Conservation (phyloP, 768 basidiomycete species). For the Rhodotorula babjevae region DNA sequence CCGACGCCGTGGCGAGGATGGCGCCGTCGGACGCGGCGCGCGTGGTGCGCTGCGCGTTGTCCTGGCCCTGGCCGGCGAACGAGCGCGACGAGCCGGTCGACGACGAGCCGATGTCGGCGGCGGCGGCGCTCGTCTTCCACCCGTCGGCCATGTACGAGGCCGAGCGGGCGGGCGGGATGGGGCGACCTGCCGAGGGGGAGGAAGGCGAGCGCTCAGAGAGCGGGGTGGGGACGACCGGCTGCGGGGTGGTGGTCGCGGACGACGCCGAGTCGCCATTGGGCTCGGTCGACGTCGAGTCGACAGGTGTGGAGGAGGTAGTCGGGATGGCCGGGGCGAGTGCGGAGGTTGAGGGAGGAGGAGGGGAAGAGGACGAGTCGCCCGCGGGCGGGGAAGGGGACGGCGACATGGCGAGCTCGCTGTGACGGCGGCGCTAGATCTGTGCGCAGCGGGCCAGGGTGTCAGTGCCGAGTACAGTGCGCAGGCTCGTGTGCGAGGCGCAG, state of each 20-base stretch:
- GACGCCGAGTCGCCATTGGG: no score
- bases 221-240: constrained; percentile 18
- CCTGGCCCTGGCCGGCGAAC: neutral
- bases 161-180: neutral
- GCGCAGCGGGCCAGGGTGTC: no score
- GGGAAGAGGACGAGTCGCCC: no score
- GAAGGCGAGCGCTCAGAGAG: constrained; percentile 9
- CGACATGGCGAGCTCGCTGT: no score
- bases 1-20: constrained; percentile 14
- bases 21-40: constrained; percentile 30
- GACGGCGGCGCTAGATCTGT: no score
- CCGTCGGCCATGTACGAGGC: constrained; percentile 13
- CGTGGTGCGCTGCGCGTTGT: constrained; percentile 19
- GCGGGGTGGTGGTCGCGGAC: constrained; percentile 1
- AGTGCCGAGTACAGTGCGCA: no score
- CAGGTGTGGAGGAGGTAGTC: neutral
- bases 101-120: neutral
- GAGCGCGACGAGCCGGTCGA: neutral
- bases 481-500: no score
- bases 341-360: no score
- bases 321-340: no score
- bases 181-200: neutral
- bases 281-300: neutral
- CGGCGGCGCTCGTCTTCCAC: neutral
- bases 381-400: no score